Conservation (phyloP, 306 rosid species). For the Acacia melanoxylon region DNA sequence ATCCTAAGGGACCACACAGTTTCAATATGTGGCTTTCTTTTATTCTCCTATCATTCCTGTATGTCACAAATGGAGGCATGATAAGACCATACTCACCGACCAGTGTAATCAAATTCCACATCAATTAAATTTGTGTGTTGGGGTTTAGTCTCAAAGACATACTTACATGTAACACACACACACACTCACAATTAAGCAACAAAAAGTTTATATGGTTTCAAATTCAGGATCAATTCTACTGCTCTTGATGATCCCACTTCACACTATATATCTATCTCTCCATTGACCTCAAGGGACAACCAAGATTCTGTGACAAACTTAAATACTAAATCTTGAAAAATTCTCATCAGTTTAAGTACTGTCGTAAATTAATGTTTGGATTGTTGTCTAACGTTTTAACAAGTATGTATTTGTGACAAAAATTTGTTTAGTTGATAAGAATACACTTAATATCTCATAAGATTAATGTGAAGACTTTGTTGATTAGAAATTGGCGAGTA, state of each 20-base stretch:
- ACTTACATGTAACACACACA: background rate
- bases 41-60: slow-evolving; percentile 25
- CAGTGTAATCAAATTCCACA: slow-evolving; percentile 4
- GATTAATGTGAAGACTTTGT: background rate
- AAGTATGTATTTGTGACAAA: no score
- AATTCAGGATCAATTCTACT: slow-evolving; percentile 23
- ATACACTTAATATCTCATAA: background rate
- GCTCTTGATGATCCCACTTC: slow-evolving; percentile 31
- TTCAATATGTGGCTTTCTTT: slow-evolving; percentile 33
- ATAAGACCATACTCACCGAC: slow-evolving; percentile 27
- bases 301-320: background rate
- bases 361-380: background rate
- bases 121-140: background rate
- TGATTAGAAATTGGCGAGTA: no score
- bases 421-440: background rate
- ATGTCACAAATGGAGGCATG: slow-evolving; percentile 36
- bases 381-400: background rate
- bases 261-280: slow-evolving; percentile 30
- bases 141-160: background rate
- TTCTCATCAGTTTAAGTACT: background rate
- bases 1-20: slow-evolving; percentile 23
- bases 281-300: slow-evolving; percentile 43
- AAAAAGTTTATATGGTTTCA: slow-evolving; percentile 16
- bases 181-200: background rate
- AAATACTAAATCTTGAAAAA: background rate